Evolutionary conservation across 139 green algal species (phyloP), one percentile per base, ranked within the genome.

Genomic region (Mychonastes homosphaera): DNA sequence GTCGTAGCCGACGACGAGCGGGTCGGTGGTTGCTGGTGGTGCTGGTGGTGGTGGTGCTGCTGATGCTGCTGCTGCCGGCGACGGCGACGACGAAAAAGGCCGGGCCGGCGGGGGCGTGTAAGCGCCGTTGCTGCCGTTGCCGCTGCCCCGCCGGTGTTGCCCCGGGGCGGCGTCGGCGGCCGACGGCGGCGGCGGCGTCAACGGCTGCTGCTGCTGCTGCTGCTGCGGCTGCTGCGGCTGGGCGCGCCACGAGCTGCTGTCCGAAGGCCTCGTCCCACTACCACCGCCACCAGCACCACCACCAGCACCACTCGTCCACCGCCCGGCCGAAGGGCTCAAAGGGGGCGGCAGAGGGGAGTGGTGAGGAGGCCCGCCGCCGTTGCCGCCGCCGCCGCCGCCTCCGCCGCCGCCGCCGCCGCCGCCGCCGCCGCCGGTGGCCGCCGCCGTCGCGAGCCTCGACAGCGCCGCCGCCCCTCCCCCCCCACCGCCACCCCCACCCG

Each of bases 1-100:
- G 21, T 65, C 66, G 27, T 77, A 83, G n/a, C 76, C 76, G 5
- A 79, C 77, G 0, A 81, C 51, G 19, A 45, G 28, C 21, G 19
- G 15, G 19, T 36, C 9, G 16, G 54, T 7, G 6, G 54, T 24
- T 35, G 54, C 21, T n/a, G 41, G 44, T 30, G 43, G 32, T 35
- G 6, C 44, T 56, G 44, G 44, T 55, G 53, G 44, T 56, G 44
- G n/a, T 28, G 52, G 48, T 24, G 26, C 34, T 38, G 33, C 44
- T 39, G 28, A n/a, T 0, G 34, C 29, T 6, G 26, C 16, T 44
- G 27, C 12, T 40, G 21, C 62, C 39, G 23, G 16, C 39, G 10
- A 16, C 48, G 28, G 29, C n/a, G 2, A 43, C 44, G 19, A 12
- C 7, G 56, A 12, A 24, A 4, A 39, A 51, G 53, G 15, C 47